Evolutionary conservation across 139 green algal species (phyloP).

Genomic region (Microglena sp.): DNA sequence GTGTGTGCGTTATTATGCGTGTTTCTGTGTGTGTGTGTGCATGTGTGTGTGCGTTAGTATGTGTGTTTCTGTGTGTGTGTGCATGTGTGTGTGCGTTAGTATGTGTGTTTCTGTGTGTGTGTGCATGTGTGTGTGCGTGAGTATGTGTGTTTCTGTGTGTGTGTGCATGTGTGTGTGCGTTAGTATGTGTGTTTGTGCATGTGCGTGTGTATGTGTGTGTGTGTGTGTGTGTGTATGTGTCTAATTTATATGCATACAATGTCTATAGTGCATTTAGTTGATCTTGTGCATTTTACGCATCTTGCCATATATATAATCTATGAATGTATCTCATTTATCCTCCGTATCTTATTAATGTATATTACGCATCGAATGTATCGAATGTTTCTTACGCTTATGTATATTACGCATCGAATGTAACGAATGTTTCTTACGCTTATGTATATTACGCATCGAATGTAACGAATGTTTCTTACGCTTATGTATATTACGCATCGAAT

Average conservation of each 20-base stretch:
- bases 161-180: not conserved
- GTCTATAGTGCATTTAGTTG: not conserved
- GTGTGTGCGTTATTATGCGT: constrained; percentile 10
- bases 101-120: not conserved
- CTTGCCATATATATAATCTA: not conserved
- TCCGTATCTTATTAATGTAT: no score
- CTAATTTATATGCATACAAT: not conserved
- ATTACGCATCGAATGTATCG: no score
- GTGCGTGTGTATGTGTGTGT: not conserved
- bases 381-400: no score
- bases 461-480: no score
- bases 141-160: not conserved
- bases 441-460: no score
- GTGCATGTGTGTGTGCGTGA: not conserved
- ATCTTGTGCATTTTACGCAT: not conserved
- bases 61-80: not conserved
- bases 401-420: no score
- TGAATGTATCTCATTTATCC: not conserved
- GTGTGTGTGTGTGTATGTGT: not conserved
- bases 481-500: no score
- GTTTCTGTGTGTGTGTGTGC: not conserved
- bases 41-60: not conserved
- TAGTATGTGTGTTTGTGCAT: not conserved
- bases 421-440: no score
- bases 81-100: not conserved